phyloP scores from a whole-genome alignment of 1,284 basidiomycete genomes.

The Veloporphyrellus conicus region DNA sequence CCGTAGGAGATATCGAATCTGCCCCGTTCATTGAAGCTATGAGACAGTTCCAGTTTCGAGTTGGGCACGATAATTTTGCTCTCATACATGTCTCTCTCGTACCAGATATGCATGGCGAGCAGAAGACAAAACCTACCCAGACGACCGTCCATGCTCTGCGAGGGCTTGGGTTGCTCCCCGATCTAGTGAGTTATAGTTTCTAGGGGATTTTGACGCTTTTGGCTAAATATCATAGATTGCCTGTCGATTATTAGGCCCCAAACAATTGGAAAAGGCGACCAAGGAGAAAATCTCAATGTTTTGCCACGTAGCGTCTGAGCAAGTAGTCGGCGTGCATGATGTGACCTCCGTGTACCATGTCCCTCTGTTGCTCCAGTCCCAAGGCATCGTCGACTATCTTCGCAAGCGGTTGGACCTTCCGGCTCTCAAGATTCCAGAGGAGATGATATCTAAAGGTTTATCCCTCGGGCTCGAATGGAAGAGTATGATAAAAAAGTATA shows the following conservation, averaged over 20 bases:
- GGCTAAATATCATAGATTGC: constrained; percentile 63
- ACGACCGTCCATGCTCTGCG: constrained; percentile 93
- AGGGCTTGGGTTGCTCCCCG: constrained; percentile 89
- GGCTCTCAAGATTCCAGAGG: constrained; percentile 51
- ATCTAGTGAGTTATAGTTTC: constrained; percentile 61
- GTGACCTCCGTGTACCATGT: constrained; percentile 98
- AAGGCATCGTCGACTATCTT: constrained; percentile 87
- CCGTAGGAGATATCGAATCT: constrained; percentile 94
- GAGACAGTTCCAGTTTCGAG: constrained; percentile 99
- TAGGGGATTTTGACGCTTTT: neutral
- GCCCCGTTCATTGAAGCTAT: constrained; percentile 98
- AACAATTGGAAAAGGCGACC: constrained; percentile 76
- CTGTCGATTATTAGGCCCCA: constrained; percentile 73
- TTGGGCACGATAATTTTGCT: constrained; percentile 96
- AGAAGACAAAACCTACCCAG: constrained; percentile 99
- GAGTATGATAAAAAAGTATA: constrained; percentile 72
- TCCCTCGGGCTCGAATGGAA: constrained; percentile 76
- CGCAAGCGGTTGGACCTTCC: constrained; percentile 77
- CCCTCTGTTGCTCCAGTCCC: constrained; percentile 86
- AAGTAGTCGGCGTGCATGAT: constrained; percentile 96
- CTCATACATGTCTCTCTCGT: constrained; percentile 98
- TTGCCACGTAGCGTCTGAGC: constrained; percentile 91
- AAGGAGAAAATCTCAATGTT: constrained; percentile 99
- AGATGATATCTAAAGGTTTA: constrained; percentile 61
- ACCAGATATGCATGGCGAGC: constrained; percentile 96